Base-by-base conservation (phyloP, 345 rosid species). In the Lepidium africanum region DNA sequence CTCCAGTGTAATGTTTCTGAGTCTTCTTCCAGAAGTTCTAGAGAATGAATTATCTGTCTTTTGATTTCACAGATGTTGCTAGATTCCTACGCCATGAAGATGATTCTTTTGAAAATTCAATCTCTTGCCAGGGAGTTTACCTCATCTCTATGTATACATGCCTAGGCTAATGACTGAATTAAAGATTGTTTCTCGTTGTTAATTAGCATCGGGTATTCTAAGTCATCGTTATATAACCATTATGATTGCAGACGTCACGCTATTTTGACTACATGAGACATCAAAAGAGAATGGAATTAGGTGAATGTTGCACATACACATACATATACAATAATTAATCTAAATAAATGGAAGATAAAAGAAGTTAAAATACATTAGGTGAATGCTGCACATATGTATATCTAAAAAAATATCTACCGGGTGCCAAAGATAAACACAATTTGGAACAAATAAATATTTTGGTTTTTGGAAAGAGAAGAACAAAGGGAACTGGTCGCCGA, bases 51-150 rank as follows among this genome's bases (percentile, higher is more conserved):
- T 3, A 19, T 50, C 38, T 12, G 25, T 25, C 37, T 43, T 72
- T 58, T 63, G 27, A 58, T 30, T 43, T 63, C 83, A 81, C 84
- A 91, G 97, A 91, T 91, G 97, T 84, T 91, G 42, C 72, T 90
- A 75, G 98, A 90, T 76, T 88, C 96, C 30, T 96, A 92, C 68
- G 98, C 97, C 46, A 86, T 93, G 49, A 84, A 92, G 83, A 88
- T 88, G 51, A 86, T 93, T 83, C 97, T 93, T 75, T 71, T 90
- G 27, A 96, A 86, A 48, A 78, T 93, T 74, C 98, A 97, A 51
- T 81, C 89, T 9, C 91, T 90, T 60, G 97, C 83, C 52, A 83
- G 81, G 48, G 96, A 88, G 95, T 97, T 89, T 69, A 83, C 83
- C 73, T 63, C 36, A 47, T 73, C 38, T 60, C 6, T 32, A 6